Base-by-base conservation (phyloP, 192 early-diverging fungal genomes). In the Rhizoclosmatium globosum region DNA sequence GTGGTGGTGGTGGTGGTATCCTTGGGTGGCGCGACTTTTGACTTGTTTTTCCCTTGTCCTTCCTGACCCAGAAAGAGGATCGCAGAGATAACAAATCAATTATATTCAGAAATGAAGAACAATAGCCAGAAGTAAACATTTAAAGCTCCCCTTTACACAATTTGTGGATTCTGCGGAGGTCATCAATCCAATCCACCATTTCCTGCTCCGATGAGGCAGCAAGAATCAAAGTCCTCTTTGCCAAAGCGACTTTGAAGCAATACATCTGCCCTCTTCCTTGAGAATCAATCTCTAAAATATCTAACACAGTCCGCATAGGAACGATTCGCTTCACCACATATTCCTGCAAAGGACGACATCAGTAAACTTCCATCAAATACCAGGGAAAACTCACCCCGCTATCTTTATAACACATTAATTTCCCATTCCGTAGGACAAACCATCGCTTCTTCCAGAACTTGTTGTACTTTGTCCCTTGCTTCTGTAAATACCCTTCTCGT, bases 391-490 rank as follows among this genome's bases (percentile, higher is more conserved):
- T 81, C 2, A 86, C 85, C 48, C 56, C 60, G 50, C 81, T 84
- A 56, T 88, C 78, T 61, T 86, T 86, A 77, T 88, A 88, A 41
- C 74, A 77, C 47, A 78, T 79, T 2, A 88, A 61, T 11, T 79
- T 81, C 9, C 81, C 82, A 66, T 79, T 77, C 44, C 87, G 74
- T 4, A 88, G 47, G 3, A 88, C 87, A 69, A 88, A 85, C 87
- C 87, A 88, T 9, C 82, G 78, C 64, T 81, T 77, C 66, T 88
- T 88, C 87, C 87, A 88, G 3, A 65, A 56, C 68, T 86, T 83
- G 43, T 84, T 68, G 48, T 80, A 74, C 72, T 82, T 79, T n/a
- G 77, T 77, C 6, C 82, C 78, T 59, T 78, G 80, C 60, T 87
- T 87, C 38, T 79, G 72, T 46, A 87, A 73, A 62, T 87, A 87